phyloP scores from a whole-genome alignment of 306 rosid species.

The Lathyrus tuberosus region DNA sequence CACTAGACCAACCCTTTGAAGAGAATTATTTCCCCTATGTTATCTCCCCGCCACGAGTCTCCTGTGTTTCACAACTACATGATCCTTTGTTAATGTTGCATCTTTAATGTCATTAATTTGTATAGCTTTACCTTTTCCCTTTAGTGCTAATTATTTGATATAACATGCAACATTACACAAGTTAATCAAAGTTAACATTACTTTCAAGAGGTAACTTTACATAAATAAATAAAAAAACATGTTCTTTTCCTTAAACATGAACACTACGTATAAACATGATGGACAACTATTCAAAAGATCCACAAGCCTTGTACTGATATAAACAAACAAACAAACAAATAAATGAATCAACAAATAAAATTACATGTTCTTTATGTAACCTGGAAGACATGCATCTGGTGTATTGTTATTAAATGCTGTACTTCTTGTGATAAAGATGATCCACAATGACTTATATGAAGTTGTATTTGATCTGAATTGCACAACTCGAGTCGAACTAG shows the following conservation, averaged over 20 bases:
- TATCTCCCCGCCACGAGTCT: too few relatives aligned
- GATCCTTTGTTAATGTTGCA: too few relatives aligned
- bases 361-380: slow-evolving; percentile 17
- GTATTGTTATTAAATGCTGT: background rate
- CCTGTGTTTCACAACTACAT: too few relatives aligned
- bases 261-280: background rate
- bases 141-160: too few relatives aligned
- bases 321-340: slow-evolving; percentile 28
- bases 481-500: slow-evolving; percentile 5
- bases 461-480: background rate
- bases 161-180: too few relatives aligned
- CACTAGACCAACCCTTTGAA: too few relatives aligned
- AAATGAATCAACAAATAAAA: slow-evolving; percentile 30
- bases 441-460: slow-evolving; percentile 12
- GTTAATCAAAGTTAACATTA: too few relatives aligned
- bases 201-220: slow-evolving; percentile 18
- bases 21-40: too few relatives aligned
- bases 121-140: too few relatives aligned
- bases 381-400: slow-evolving; percentile 7
- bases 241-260: background rate
- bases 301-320: slow-evolving; percentile 11
- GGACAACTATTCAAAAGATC: slow-evolving; percentile 12
- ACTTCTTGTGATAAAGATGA: background rate
- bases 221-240: slow-evolving; percentile 38
- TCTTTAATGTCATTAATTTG: too few relatives aligned